Evolutionary conservation across 1,284 basidiomycete genomes (phyloP).

Genomic region (Neonothopanus nambi): DNA sequence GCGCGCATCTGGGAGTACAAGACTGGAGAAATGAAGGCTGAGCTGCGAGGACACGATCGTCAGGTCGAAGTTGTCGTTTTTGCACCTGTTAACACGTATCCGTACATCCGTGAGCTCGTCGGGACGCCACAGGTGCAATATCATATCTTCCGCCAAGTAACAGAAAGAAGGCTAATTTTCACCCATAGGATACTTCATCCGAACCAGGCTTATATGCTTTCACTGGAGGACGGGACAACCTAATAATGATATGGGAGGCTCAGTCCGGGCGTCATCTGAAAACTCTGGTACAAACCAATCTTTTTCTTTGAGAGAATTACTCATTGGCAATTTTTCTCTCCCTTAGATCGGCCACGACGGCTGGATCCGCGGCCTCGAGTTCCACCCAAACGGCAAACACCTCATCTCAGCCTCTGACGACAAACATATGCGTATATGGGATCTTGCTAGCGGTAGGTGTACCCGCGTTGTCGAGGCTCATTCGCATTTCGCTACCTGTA

Average conservation of each 20-base stretch:
- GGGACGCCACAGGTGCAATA: conserved; percentile 59
- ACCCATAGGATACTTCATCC: conserved; percentile 44
- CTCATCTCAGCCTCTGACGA: not conserved
- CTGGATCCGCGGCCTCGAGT: not conserved
- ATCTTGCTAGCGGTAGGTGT: not conserved
- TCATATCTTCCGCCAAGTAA: conserved; percentile 42
- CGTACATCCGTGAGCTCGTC: conserved; percentile 76
- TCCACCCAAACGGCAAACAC: not conserved
- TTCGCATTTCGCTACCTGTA: not conserved
- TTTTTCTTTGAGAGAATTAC: not conserved
- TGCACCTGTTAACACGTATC: conserved; percentile 74
- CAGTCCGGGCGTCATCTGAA: conserved; percentile 56
- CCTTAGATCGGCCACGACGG: not conserved
- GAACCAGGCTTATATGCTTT: conserved; percentile 62
- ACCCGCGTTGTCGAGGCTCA: not conserved
- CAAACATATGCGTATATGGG: conserved; percentile 1
- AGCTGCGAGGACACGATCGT: conserved; percentile 87
- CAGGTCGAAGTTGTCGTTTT: conserved; percentile 85
- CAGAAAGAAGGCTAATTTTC: too few relatives aligned
- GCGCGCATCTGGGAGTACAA: conserved; percentile 80
- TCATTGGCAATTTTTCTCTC: not conserved
- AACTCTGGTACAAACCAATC: conserved; percentile 24
- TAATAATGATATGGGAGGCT: conserved; percentile 85
- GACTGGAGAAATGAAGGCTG: conserved; percentile 77
- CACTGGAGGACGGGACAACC: conserved; percentile 87